phyloP scores from a whole-genome alignment of 192 early-diverging fungal genomes.

The Coemansia sp. region DNA sequence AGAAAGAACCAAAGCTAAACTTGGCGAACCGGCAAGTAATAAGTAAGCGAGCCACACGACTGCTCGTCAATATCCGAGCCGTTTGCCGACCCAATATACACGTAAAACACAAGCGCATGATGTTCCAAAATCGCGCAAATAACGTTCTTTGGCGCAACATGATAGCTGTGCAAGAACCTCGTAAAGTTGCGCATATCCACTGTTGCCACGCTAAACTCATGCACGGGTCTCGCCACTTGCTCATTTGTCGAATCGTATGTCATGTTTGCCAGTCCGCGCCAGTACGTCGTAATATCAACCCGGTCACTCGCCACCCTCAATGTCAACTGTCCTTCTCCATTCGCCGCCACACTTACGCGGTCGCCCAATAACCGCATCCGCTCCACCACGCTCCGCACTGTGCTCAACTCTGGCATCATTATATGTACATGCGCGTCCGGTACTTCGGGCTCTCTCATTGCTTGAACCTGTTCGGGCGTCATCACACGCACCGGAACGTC shows the following conservation, averaged over 20 bases:
- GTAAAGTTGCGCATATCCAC: constrained; percentile 74
- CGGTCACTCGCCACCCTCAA: constrained; percentile 60
- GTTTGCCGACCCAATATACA: constrained; percentile 41
- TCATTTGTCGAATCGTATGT: constrained; percentile 51
- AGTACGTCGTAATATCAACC: constrained; percentile 62
- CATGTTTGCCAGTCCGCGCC: constrained; percentile 61
- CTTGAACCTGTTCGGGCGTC: constrained; percentile 55
- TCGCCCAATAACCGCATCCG: constrained; percentile 64
- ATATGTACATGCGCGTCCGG: constrained; percentile 68
- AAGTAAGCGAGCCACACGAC: constrained; percentile 49
- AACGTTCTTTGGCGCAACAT: constrained; percentile 73
- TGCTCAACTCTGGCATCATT: constrained; percentile 71
- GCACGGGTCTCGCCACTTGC: constrained; percentile 28
- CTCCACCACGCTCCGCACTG: constrained; percentile 64
- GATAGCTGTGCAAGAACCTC: constrained; percentile 74
- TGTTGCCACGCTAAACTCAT: constrained; percentile 63
- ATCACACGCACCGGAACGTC: constrained; percentile 64
- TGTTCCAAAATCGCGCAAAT: constrained; percentile 64
- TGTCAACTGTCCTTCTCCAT: constrained; percentile 65
- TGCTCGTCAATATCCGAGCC: constrained; percentile 36
- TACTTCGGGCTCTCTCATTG: constrained; percentile 61
- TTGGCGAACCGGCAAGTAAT: constrained; percentile 49
- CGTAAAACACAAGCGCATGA: constrained; percentile 52
- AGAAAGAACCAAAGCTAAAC: constrained; percentile 10
- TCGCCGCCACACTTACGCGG: constrained; percentile 67